These are phyloP conservation scores for Amanita pseudoporphyria DNA, from an alignment of 768 basidiomycete species.

Conservation along the genomic window DNA sequence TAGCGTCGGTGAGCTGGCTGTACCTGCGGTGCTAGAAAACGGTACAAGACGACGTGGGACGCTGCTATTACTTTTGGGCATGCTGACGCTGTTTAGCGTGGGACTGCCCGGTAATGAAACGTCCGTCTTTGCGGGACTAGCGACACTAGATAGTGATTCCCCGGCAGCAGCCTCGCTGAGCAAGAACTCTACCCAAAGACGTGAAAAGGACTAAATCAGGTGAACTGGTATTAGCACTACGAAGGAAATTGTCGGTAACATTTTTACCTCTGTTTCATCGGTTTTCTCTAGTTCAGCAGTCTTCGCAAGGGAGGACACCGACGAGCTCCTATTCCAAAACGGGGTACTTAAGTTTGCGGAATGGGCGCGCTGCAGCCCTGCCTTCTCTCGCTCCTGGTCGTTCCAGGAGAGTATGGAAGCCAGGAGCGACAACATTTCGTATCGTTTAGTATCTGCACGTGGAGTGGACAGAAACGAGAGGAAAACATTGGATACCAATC, in stretches of 20 bases:
- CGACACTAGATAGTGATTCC: conserved; percentile 17
- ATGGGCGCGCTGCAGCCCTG: conserved; percentile 63
- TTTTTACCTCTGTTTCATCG: conserved; percentile 72
- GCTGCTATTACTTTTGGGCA: conserved; percentile 8
- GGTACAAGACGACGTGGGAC: conserved; percentile 22
- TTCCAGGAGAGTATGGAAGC: conserved; percentile 89
- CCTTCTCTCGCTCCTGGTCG: conserved; percentile 85
- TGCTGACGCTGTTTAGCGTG: conserved; percentile 10
- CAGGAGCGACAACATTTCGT: conserved; percentile 90
- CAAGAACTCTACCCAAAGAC: conserved; percentile 96
- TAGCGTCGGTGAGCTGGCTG: conserved; percentile 28
- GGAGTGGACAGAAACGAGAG: conserved; percentile 86
- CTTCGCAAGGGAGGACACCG: conserved; percentile 27
- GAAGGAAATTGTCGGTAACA: background rate
- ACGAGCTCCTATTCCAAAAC: conserved; percentile 31
- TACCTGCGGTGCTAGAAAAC: conserved; percentile 16
- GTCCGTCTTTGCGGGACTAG: conserved; percentile 18
- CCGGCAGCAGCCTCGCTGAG: conserved; percentile 76
- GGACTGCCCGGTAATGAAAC: conserved; percentile 28
- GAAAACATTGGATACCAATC: conserved; percentile 90
- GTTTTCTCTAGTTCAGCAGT: conserved; percentile 60
- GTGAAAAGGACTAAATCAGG: conserved; percentile 75
- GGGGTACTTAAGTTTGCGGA: conserved; percentile 16
- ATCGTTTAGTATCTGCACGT: conserved; percentile 87
- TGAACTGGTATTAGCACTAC: conserved; percentile 2